Conservation (phyloP, 768 basidiomycete genomes). For the Phaffia tasmanica region DNA sequence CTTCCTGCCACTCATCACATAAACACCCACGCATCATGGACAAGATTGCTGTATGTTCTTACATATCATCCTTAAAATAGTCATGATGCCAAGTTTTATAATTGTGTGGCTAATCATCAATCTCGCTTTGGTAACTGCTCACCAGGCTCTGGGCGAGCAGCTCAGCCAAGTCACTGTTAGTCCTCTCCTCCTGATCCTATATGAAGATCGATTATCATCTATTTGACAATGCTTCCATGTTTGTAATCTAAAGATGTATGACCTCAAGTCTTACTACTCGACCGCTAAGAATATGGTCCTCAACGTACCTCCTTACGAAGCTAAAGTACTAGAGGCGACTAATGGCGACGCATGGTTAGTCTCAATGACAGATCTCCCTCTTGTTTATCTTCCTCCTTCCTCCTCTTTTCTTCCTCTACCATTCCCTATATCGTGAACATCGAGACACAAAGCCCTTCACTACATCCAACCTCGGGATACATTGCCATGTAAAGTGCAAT, state of each 20-base stretch:
- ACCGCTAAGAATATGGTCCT: constrained; percentile 54
- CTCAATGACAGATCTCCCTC: not conserved
- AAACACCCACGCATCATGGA: no score
- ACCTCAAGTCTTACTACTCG: constrained; percentile 87
- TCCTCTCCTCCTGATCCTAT: not conserved
- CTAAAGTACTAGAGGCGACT: constrained; percentile 90
- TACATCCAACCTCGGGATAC: no score
- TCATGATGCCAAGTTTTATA: no score
- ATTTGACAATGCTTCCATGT: not conserved
- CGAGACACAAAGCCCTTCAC: no score
- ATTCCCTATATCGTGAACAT: no score
- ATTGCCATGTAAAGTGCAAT: no score
- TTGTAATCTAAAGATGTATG: constrained; percentile 50
- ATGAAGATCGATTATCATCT: not conserved
- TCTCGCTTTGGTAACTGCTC: no score
- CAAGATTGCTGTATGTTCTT: no score
- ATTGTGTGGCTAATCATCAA: no score
- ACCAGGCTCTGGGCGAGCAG: constrained; percentile 19
- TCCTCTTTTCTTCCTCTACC: not conserved
- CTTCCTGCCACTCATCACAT: no score
- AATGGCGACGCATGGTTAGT: constrained; percentile 94
- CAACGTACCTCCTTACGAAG: constrained; percentile 93
- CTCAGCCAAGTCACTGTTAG: constrained; percentile 20
- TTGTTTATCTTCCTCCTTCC: not conserved
- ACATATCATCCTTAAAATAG: no score